Evolutionary conservation across 345 rosid genomes (phyloP).

Genomic region (Anacardium occidentale): DNA sequence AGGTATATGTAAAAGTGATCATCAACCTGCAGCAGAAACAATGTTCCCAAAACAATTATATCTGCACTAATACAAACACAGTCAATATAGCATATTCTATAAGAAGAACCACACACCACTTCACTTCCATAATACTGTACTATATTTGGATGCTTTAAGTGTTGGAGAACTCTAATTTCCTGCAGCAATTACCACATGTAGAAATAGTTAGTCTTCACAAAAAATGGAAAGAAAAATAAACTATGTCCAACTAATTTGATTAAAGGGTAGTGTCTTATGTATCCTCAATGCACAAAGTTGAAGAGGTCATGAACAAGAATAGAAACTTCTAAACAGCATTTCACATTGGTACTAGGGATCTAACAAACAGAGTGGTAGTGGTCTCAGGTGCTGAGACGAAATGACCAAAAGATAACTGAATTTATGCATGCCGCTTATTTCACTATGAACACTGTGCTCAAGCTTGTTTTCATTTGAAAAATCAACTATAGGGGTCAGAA

Average conservation of each 20-base stretch:
- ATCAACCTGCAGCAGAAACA: conserved; percentile 43
- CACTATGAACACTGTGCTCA: too few species aligned
- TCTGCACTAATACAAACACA: conserved; percentile 2
- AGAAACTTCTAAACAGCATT: neutral
- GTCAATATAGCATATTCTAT: neutral
- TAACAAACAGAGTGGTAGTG: neutral
- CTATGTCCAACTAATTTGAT: neutral
- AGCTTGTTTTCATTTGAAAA: too few species aligned
- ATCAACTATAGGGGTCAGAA: neutral
- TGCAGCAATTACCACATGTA: conserved; percentile 24
- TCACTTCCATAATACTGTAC: conserved; percentile 77
- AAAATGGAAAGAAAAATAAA: neutral
- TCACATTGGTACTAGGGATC: neutral
- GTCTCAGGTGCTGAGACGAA: neutral
- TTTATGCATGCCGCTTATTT: neutral
- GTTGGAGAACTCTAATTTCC: conserved; percentile 58
- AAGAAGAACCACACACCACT: conserved; percentile 36
- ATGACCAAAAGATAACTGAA: neutral
- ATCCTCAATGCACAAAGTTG: neutral
- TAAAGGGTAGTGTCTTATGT: neutral
- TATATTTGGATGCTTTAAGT: conserved; percentile 59
- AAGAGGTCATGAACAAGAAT: neutral
- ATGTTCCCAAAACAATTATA: conserved; percentile 15
- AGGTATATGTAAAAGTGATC: conserved; percentile 60
- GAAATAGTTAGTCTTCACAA: neutral